A percentile compares a stretch with the other conserved stretches of the same genome.
phyloP scores from a whole-genome alignment of 768 basidiomycete species.

The Termitomyces sp. region DNA sequence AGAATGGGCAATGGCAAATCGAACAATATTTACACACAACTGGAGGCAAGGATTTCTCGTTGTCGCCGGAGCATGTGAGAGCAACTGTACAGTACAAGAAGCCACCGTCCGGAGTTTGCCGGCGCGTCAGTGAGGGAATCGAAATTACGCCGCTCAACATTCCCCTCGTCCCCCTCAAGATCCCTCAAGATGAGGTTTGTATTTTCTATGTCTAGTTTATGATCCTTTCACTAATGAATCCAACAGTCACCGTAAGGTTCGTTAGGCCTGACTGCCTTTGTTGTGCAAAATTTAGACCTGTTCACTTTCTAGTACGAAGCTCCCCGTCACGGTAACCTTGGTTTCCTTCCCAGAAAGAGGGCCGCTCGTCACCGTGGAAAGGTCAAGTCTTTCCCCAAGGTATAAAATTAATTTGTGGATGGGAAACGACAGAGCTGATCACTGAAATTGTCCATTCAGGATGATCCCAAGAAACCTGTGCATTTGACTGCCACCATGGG shows the following conservation, averaged over 20 bases:
- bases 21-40: no score
- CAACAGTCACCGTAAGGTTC: slow-evolving; percentile 83
- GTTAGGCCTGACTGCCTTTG: slow-evolving; percentile 15
- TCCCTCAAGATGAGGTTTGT: slow-evolving; percentile 63
- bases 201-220: slow-evolving; percentile 1
- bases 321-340: slow-evolving; percentile 96
- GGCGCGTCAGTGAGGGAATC: slow-evolving; percentile 12
- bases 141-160: slow-evolving; percentile 25
- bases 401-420: slow-evolving; percentile 27
- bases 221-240: slow-evolving; percentile 11
- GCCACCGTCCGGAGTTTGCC: slow-evolving; percentile 34
- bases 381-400: slow-evolving; percentile 99
- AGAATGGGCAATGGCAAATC: no score
- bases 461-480: slow-evolving; percentile 98
- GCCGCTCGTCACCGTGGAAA: slow-evolving; percentile 96
- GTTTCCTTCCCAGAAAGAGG: slow-evolving; percentile 95
- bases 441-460: slow-evolving; percentile 40
- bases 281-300: neutral
- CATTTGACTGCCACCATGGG: slow-evolving; percentile 98
- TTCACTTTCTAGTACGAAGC: slow-evolving; percentile 77
- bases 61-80: neutral
- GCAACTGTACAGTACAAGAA: slow-evolving; percentile 34
- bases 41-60: no score
- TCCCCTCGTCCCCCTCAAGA: slow-evolving; percentile 36
- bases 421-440: neutral